Conservation (phyloP, 2,329 filamentous ascomycete species). For the Lecanicillium sp. region DNA sequence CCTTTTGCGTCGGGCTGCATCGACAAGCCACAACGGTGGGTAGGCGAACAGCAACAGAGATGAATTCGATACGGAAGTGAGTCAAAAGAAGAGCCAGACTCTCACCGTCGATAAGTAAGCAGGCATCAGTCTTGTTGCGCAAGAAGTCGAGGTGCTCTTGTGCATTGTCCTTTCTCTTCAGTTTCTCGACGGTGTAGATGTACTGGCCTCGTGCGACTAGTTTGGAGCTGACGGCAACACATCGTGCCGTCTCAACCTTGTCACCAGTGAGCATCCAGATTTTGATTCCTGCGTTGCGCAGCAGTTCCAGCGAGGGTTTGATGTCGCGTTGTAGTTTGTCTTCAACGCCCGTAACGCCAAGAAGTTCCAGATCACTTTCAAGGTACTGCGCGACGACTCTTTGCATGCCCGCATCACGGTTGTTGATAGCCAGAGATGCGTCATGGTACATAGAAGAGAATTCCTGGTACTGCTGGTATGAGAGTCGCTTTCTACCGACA, state of each 20-base stretch:
- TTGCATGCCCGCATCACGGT: conserved; percentile 77
- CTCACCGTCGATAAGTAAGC: conserved; percentile 91
- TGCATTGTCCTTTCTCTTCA: conserved; percentile 76
- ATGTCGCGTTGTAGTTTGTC: conserved; percentile 95
- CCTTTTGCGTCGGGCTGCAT: conserved; percentile 95
- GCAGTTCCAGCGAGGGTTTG: conserved; percentile 87
- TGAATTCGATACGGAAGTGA: conserved; percentile 78
- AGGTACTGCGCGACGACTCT: conserved; percentile 73
- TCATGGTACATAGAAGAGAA: conserved; percentile 71
- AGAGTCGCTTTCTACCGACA: conserved; percentile 85
- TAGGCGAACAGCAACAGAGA: conserved; percentile 77
- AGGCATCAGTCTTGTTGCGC: conserved; percentile 77
- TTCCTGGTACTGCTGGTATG: conserved; percentile 69
- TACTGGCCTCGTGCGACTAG: conserved; percentile 90
- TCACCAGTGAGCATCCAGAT: conserved; percentile 99
- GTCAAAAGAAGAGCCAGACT: conserved; percentile 77
- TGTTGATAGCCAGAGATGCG: conserved; percentile 72
- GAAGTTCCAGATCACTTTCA: conserved; percentile 81
- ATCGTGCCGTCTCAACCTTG: conserved; percentile 95
- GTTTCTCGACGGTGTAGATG: conserved; percentile 85
- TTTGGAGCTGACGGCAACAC: conserved; percentile 91
- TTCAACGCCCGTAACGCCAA: conserved; percentile 97
- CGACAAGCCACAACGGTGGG: conserved; percentile 94
- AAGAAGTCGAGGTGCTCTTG: conserved; percentile 87
- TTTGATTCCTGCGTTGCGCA: conserved; percentile 96